Base-by-base conservation (phyloP, 176 grass and related monocot species). In the Carex littledalei region DNA sequence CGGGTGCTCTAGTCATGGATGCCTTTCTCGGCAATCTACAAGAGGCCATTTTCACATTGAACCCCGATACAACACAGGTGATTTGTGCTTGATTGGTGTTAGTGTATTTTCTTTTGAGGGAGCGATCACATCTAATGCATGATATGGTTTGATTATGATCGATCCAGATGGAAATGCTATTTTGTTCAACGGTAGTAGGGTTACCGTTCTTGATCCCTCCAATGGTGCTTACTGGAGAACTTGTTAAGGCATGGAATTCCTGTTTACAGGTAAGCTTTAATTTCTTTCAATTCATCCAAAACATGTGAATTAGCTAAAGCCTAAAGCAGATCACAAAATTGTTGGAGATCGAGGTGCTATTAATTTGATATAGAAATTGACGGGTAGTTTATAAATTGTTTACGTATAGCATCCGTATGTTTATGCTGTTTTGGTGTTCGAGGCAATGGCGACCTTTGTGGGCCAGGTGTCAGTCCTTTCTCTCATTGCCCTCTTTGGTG, bases 401-500 rank as follows among this genome's bases (percentile, higher is more conserved):
- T 77, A 39, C 5, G 84, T 87, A 86, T 84, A 98, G 93, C 95
- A 95, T 85, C 11, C 87, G 65, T 98, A 95, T 86, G 93, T 98
- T 67, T 95, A 94, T 67, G 93, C 91, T 2, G 93, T 95, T 81
- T 87, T 98, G 78, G 91, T 95, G 50, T 95, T 95, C 0, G 93
- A 98, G 84, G 95, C 95, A 20, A 94, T 98, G 93, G 95, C 95
- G 20, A 98, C 91, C 26, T 95, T 95, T 79, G 91, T 98, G 12
- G 95, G 95, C 1, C 93, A 95, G 87, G 93, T 98, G 53, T 98
- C 95, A 6, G 95, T 95, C 54, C 87, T 98, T 49, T 95, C 95
- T 50, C 93, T 98, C n/a, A 90, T 98, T 54, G 95, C 91, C 0
- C 88, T 98, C 15, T 94, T 95, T 1, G 95, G 95, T 0, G 95